Evolutionary conservation across 352 stramenopile genomes (phyloP), one percentile per base, ranked within the genome.

Genomic region (Globisporangium spiculum): DNA sequence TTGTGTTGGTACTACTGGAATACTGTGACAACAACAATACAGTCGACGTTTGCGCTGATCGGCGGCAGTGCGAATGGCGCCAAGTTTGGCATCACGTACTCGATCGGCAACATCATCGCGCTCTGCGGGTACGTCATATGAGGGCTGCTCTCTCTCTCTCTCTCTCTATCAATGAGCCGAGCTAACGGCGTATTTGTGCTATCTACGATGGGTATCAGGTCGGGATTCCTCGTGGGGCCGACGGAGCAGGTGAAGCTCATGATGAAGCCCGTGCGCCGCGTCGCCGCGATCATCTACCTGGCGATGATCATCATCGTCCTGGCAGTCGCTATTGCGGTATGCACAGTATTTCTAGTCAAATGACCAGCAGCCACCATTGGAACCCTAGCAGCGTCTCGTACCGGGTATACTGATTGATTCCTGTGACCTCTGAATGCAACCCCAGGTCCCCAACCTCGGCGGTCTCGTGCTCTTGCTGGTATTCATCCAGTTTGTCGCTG

Each of bases 181-280:
- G 36, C 36, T 41, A 16, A 41, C 10, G 36, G 9, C 16, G 36
- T 41, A 41, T 32, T 32, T 32, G 30, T 32, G 30, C 30, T 32
- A 32, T 7, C 30, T 32, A 8, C 30, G 30, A 32, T 32, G 30
- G 30, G 30, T 32, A 32, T 32, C 30, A 32, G 30, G 0, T 96
- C 88, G 4, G 88, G 86, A 0, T 96, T 96, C 60, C 79, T 96
- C 0, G 88, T 93, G 3, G 88, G 88, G 4, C 88, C 86, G 0
- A 83, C 71, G 74, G 84, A 94, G 78, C 88, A 96, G 60, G 65
- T 89, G 63, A 94, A 94, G 72, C 84, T 93, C 66, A 96, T 96
- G 88, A 90, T 93, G 71, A 93, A 94, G 67, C 88, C 88, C 26
- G 76, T 93, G 60, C 84, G 88, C 0, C 80, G 88, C 26, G 72